Evolutionary conservation across 2,329 filamentous ascomycete species (phyloP).

Genomic region (Phaeomoniella chlamydospora): DNA sequence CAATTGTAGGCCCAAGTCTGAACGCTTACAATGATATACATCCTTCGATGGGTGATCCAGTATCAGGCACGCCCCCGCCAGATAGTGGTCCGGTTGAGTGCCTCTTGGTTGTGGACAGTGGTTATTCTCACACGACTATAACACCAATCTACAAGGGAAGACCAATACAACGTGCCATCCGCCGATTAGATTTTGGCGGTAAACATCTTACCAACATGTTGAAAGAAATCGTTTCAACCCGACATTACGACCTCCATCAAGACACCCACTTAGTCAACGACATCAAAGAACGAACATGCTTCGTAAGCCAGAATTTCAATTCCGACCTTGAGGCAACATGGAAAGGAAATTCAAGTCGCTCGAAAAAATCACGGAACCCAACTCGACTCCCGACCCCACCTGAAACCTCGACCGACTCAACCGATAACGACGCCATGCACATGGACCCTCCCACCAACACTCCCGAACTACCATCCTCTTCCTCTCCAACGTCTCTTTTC

Average conservation of each 20-base stretch:
- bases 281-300: constrained; percentile 85
- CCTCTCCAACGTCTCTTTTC: constrained; percentile 38
- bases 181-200: constrained; percentile 78
- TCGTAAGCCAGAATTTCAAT: constrained; percentile 63
- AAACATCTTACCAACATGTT: constrained; percentile 90
- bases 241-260: constrained; percentile 91
- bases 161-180: constrained; percentile 65
- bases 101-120: constrained; percentile 77
- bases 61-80: constrained; percentile 25
- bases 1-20: constrained; percentile 47
- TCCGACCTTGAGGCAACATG: constrained; percentile 67
- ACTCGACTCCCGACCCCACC: constrained; percentile 12
- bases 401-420: too few species aligned
- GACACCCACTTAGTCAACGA: constrained; percentile 89
- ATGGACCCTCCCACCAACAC: constrained; percentile 19
- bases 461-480: too few species aligned
- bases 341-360: constrained; percentile 52
- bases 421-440: constrained; percentile 33
- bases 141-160: constrained; percentile 72
- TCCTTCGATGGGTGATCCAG: constrained; percentile 29
- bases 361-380: neutral
- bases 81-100: constrained; percentile 52
- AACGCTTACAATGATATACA: constrained; percentile 74
- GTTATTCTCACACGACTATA: constrained; percentile 84
- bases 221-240: constrained; percentile 73